These are phyloP conservation scores for Guadua angustifolia DNA, from an alignment of 176 grass and related monocot species.

Conservation along the genomic window DNA sequence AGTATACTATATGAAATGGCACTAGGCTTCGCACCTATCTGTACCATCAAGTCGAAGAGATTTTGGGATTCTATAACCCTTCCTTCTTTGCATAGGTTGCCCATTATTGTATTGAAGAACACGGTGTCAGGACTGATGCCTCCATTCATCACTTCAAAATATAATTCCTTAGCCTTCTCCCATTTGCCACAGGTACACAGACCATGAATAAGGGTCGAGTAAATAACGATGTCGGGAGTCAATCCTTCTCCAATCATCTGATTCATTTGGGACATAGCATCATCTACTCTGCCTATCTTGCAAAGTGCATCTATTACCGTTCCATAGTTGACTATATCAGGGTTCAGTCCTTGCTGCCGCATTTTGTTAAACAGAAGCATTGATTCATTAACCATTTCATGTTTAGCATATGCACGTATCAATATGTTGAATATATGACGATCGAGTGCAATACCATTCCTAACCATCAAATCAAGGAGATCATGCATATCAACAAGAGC, in stretches of 20 bases:
- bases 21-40: conserved; percentile 11
- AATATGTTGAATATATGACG: no score
- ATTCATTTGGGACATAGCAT: conserved; percentile 20
- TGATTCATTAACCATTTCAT: no score
- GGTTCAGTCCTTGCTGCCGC: no score
- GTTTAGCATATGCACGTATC: no score
- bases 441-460: no score
- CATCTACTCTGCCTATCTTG: conserved; percentile 25
- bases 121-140: conserved; percentile 15
- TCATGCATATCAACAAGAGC: no score
- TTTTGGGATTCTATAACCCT: conserved; percentile 18
- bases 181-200: conserved; percentile 10
- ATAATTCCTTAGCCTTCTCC: conserved; percentile 28
- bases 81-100: conserved; percentile 27
- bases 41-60: conserved; percentile 28
- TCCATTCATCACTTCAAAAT: conserved; percentile 24
- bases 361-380: no score
- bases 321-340: no score
- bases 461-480: no score
- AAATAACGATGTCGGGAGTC: neutral
- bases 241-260: neutral
- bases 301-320: no score
- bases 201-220: neutral
- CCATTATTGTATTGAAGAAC: conserved; percentile 13
- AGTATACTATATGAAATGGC: conserved; percentile 25